These are phyloP conservation scores for Calonectria hawksworthii DNA, from an alignment of 2,329 filamentous ascomycete species.

Conservation along the genomic window DNA sequence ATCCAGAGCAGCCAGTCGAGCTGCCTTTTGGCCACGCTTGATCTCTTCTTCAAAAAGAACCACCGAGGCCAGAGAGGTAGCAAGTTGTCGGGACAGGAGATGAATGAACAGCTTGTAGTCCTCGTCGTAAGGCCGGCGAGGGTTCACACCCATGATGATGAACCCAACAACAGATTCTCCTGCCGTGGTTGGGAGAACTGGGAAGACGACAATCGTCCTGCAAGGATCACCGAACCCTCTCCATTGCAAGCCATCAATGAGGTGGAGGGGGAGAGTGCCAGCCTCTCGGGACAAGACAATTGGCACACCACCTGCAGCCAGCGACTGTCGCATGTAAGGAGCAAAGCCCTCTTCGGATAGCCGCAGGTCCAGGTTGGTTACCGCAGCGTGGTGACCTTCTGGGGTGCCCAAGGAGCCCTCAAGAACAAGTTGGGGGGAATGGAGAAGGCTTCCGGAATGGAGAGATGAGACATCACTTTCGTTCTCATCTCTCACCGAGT, in stretches of 20 bases:
- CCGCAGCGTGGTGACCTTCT: conserved; percentile 71
- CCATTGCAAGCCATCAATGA: conserved; percentile 78
- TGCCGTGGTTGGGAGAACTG: conserved; percentile 80
- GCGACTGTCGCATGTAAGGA: conserved; percentile 81
- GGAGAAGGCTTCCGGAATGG: conserved; percentile 74
- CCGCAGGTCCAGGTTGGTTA: conserved; percentile 76
- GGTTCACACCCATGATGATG: conserved; percentile 83
- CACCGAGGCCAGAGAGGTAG: conserved; percentile 84
- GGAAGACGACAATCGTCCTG: conserved; percentile 80
- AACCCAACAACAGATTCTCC: conserved; percentile 83
- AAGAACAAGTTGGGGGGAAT: conserved; percentile 75
- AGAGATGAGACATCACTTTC: conserved; percentile 82
- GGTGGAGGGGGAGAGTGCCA: conserved; percentile 72
- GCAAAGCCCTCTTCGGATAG: conserved; percentile 81
- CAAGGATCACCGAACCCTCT: conserved; percentile 80
- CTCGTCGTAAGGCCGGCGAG: conserved; percentile 82
- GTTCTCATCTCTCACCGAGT: conserved; percentile 79
- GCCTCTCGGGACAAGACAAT: conserved; percentile 77
- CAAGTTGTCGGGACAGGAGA: conserved; percentile 80
- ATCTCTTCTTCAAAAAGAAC: conserved; percentile 90
- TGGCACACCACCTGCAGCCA: conserved; percentile 74
- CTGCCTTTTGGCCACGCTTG: conserved; percentile 78
- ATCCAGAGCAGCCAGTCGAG: conserved; percentile 81
- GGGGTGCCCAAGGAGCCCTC: conserved; percentile 81
- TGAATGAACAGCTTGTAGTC: conserved; percentile 86